phyloP scores from a whole-genome alignment of 2,329 filamentous ascomycete species.

The Ascomycota sp. region DNA sequence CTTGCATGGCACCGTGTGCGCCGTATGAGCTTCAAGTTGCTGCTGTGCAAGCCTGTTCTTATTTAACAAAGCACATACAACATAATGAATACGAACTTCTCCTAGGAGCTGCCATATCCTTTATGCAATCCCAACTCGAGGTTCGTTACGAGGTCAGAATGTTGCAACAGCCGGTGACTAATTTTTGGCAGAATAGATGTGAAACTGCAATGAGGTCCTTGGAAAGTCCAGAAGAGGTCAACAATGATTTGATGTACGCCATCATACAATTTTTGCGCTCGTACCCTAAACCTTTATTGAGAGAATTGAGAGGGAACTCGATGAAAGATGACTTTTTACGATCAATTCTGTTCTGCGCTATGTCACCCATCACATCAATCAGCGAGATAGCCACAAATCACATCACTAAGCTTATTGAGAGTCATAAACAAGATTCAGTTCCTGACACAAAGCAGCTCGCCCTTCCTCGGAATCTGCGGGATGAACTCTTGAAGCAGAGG shows the following conservation, averaged over 20 bases:
- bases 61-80: slow-evolving; percentile 35
- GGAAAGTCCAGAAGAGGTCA: not conserved
- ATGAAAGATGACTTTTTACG: slow-evolving; percentile 18
- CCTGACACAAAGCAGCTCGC: slow-evolving; percentile 8
- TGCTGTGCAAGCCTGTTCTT: slow-evolving; percentile 38
- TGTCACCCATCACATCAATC: slow-evolving; percentile 29
- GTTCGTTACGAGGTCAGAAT: slow-evolving; percentile 13
- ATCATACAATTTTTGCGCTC: slow-evolving; percentile 32
- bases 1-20: slow-evolving; percentile 34
- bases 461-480: slow-evolving; percentile 9
- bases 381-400: slow-evolving; percentile 26
- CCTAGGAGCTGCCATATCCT: slow-evolving; percentile 32
- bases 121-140: slow-evolving; percentile 35
- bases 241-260: not conserved
- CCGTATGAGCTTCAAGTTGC: slow-evolving; percentile 42
- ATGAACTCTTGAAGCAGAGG: slow-evolving; percentile 33
- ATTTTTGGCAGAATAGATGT: not conserved
- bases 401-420: slow-evolving; percentile 23
- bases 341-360: slow-evolving; percentile 31
- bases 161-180: not conserved
- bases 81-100: slow-evolving; percentile 30
- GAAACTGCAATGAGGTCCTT: not conserved
- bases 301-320: slow-evolving; percentile 9
- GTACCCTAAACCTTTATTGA: slow-evolving; percentile 18
- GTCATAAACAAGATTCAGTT: slow-evolving; percentile 8